Conservation (phyloP, 352 stramenopile genomes). For the Phytophthora colocasiae region DNA sequence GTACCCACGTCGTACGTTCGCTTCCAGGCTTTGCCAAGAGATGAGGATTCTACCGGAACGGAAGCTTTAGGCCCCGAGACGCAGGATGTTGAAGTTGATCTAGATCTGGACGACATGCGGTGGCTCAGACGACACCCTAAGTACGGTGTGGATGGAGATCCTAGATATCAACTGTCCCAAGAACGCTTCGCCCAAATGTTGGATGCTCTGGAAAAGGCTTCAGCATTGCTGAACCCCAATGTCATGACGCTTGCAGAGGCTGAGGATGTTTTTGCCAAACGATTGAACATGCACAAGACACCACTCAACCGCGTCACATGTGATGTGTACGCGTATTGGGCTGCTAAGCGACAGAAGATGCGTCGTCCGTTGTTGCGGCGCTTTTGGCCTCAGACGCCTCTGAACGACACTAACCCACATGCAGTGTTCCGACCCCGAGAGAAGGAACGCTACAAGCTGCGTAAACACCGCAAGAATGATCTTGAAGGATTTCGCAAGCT, state of each 20-base stretch:
- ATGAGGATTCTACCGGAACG: slow-evolving; percentile 30
- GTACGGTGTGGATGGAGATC: slow-evolving; percentile 84
- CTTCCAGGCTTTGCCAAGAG: slow-evolving; percentile 70
- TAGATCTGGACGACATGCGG: slow-evolving; percentile 88
- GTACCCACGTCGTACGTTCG: slow-evolving; percentile 84
- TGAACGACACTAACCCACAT: slow-evolving; percentile 98
- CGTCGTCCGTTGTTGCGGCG: slow-evolving; percentile 94
- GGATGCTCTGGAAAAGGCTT: slow-evolving; percentile 89
- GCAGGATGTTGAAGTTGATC: slow-evolving; percentile 75
- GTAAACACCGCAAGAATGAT: slow-evolving; percentile 97
- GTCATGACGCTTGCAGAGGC: slow-evolving; percentile 77
- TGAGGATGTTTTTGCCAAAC: slow-evolving; percentile 77
- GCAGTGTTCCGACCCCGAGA: slow-evolving; percentile 97
- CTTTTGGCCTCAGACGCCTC: slow-evolving; percentile 96
- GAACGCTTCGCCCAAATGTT: slow-evolving; percentile 83
- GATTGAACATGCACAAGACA: slow-evolving; percentile 70
- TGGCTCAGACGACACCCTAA: slow-evolving; percentile 87
- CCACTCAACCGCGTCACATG: slow-evolving; percentile 74
- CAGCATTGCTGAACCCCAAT: slow-evolving; percentile 79
- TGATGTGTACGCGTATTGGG: slow-evolving; percentile 97
- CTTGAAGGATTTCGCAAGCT: slow-evolving; percentile 96
- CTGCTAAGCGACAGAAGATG: slow-evolving; percentile 92
- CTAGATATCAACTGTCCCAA: slow-evolving; percentile 76
- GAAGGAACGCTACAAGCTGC: slow-evolving; percentile 97
- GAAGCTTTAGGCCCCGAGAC: slow-evolving; percentile 34